These are phyloP conservation scores for Salmacisia buchloeana DNA, from an alignment of 1,284 basidiomycete species.

Conservation along the genomic window DNA sequence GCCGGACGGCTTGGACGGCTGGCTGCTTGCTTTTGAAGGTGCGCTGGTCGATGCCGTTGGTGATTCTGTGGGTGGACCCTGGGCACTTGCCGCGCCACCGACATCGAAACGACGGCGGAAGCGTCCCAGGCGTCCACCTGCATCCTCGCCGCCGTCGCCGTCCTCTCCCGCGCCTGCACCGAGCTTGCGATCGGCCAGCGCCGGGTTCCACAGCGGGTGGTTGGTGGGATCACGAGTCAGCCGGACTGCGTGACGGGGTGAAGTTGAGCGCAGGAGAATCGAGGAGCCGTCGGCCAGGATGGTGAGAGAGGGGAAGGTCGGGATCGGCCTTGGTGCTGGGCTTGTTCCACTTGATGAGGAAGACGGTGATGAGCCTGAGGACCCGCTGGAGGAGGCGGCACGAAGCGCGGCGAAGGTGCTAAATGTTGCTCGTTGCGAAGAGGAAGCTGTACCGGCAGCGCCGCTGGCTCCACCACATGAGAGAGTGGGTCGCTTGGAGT, in stretches of 20 bases:
- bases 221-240: constrained; percentile 46
- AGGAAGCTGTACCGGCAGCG: constrained; percentile 8
- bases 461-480: constrained; percentile 10
- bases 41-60: not conserved
- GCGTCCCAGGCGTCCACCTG: constrained; percentile 38
- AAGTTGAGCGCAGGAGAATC: constrained; percentile 43
- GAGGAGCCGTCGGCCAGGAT: constrained; percentile 48
- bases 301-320: constrained; percentile 36
- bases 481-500: constrained; percentile 27
- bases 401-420: constrained; percentile 16
- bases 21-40: too few relatives aligned
- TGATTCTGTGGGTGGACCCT: not conserved
- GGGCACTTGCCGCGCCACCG: not conserved
- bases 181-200: constrained; percentile 24
- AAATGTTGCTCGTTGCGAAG: constrained; percentile 20
- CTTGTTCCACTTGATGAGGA: not conserved
- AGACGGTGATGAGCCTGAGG: not conserved
- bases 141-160: not conserved
- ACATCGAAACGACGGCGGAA: constrained; percentile 45
- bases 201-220: constrained; percentile 48
- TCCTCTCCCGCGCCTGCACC: constrained; percentile 21
- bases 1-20: too few relatives aligned
- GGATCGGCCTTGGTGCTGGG: constrained; percentile 39
- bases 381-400: constrained; percentile 12
- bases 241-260: constrained; percentile 31